Percentiles rank a stretch among this genome's conserved stretches.
phyloP scores from a whole-genome alignment of 805 yeast genomes.

The Kodamaea hsintzibuensis region DNA sequence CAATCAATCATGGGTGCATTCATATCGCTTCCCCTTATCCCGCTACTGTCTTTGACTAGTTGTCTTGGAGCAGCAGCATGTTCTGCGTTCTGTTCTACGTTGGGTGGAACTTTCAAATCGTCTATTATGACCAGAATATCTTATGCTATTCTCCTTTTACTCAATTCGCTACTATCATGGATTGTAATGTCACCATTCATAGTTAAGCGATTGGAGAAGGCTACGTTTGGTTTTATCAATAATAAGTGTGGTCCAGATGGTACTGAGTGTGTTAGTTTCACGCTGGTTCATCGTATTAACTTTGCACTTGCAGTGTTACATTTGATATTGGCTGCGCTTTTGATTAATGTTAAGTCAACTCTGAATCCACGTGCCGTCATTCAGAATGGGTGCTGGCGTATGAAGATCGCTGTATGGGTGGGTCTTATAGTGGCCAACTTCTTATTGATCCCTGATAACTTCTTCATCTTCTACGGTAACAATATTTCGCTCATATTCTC shows the following conservation, averaged over 20 bases:
- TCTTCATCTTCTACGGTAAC: constrained; percentile 89
- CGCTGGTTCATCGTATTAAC: constrained; percentile 90
- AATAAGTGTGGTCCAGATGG: constrained; percentile 71
- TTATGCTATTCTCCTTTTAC: constrained; percentile 75
- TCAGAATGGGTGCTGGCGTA: constrained; percentile 92
- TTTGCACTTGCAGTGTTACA: constrained; percentile 85
- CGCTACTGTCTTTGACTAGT: constrained; percentile 56
- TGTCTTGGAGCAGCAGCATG: constrained; percentile 77
- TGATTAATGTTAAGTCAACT: constrained; percentile 77
- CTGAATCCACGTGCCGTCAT: constrained; percentile 74
- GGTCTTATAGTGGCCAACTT: constrained; percentile 61
- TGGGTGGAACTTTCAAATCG: constrained; percentile 66
- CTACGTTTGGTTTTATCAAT: constrained; percentile 69
- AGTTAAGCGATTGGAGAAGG: constrained; percentile 66
- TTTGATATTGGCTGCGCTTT: constrained; percentile 61
- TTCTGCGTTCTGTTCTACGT: constrained; percentile 54
- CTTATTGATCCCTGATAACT: constrained; percentile 74
- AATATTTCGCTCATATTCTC: constrained; percentile 83
- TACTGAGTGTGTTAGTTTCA: constrained; percentile 80
- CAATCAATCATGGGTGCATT: constrained; percentile 56
- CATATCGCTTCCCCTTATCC: constrained; percentile 69
- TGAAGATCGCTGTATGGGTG: constrained; percentile 65
- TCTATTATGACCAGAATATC: constrained; percentile 82
- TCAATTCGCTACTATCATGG: constrained; percentile 90
- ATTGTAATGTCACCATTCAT: constrained; percentile 83